These are phyloP conservation scores for Verticillium klebahnii DNA, from an alignment of 2,329 filamentous ascomycete genomes.

Conservation along the genomic window DNA sequence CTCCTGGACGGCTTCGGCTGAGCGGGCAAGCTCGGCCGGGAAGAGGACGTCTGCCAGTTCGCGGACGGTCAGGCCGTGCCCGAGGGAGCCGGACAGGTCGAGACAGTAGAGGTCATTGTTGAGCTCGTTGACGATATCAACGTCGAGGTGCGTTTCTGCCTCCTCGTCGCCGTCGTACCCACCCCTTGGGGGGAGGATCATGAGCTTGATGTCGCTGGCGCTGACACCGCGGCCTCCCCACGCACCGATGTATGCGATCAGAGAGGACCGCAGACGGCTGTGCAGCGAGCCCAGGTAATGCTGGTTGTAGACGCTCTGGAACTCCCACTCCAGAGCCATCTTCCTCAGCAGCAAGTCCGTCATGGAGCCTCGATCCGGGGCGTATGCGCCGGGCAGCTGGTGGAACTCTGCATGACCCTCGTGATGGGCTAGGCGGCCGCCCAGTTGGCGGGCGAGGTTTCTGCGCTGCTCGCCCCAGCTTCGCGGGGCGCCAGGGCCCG, in stretches of 20 bases:
- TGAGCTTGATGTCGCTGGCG: slow-evolving; percentile 41
- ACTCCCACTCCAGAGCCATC: slow-evolving; percentile 50
- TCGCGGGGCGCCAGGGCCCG: slow-evolving; percentile 54
- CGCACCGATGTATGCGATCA: slow-evolving; percentile 46
- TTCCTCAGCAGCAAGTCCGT: slow-evolving; percentile 45
- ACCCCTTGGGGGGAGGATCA: slow-evolving; percentile 32
- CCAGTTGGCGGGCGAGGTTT: slow-evolving; percentile 6
- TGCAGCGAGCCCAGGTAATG: slow-evolving; percentile 54
- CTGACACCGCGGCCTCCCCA: slow-evolving; percentile 42
- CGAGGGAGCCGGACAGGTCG: slow-evolving; percentile 49
- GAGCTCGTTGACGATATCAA: slow-evolving; percentile 14
- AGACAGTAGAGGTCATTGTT: slow-evolving; percentile 47
- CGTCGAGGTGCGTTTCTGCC: not conserved
- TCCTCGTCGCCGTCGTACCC: slow-evolving; percentile 14
- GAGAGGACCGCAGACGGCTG: slow-evolving; percentile 43
- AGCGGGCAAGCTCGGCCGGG: slow-evolving; percentile 21
- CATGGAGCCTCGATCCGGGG: slow-evolving; percentile 42
- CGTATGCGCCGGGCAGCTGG: slow-evolving; percentile 39
- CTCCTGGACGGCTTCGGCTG: slow-evolving; percentile 33
- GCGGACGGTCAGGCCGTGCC: slow-evolving; percentile 45
- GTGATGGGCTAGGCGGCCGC: not conserved
- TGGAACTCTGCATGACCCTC: slow-evolving; percentile 11
- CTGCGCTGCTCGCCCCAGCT: slow-evolving; percentile 44
- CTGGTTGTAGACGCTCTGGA: slow-evolving; percentile 50
- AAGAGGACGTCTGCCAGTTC: slow-evolving; percentile 49